Base-by-base conservation (phyloP, 345 rosid genomes). In the Aquilaria malaccensis region DNA sequence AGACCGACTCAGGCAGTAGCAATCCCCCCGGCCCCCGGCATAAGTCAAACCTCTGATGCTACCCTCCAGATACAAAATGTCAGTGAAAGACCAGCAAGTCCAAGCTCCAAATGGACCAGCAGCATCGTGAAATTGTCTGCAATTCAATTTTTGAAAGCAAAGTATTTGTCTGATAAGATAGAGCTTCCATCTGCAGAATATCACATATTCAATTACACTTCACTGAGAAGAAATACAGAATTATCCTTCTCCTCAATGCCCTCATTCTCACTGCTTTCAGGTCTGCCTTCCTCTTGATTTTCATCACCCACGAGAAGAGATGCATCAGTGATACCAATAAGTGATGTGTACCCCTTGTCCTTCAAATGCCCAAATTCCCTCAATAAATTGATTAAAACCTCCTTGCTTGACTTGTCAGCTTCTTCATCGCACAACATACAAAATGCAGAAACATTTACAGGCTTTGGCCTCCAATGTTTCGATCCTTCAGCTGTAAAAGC, bases 401-500 rank as follows among this genome's bases (percentile, higher is more conserved):
- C 87, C 70, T 79, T 87, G 49, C 82, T 74, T 73, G 60, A 55
- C 46, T 22, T 58, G 62, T 86, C 83, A 52, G 65, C 79, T 70
- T 76, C 89, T 70, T 81, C 95, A 51, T 82, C 80, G 33, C 98
- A 92, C 3, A 82, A 83, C 62, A 74, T 77, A 30, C 81, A 73
- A 77, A 85, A 85, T 68, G 77, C 60, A 10, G 79, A 59, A 30
- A 91, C 45, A 65, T 61, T 71, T 71, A 61, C 51, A 56, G 83
- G 86, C 67, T 82, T 87, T 4, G 93, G 93, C 80, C 79, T 85
- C 97, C 96, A 91, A 55, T 72, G 77, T 70, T 50, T 78, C n/a
- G 85, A 77, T 55, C 86, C 82, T 13, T 76, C 76, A 2, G 77
- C 75, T 7, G 70, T 61, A 74, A 91, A 82, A 63, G 96, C 93